These are phyloP conservation scores for Rhizopus microsporus DNA, from an alignment of 371 early-diverging fungal genomes.

Conservation along the genomic window DNA sequence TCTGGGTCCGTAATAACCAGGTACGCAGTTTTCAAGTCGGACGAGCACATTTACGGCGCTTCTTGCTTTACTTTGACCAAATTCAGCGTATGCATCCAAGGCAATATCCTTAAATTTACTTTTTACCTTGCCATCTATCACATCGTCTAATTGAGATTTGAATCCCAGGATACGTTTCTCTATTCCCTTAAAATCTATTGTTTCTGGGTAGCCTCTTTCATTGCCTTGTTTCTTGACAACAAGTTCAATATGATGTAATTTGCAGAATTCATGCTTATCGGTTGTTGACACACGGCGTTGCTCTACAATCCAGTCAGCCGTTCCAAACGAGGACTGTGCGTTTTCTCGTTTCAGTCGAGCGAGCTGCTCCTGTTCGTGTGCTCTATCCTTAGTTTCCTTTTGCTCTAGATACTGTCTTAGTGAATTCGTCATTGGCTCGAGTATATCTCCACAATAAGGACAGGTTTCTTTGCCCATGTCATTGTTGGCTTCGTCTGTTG, in stretches of 20 bases:
- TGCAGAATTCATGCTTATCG: conserved; percentile 48
- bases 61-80: conserved; percentile 51
- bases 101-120: conserved; percentile 44
- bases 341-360: not conserved
- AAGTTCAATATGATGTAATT: conserved; percentile 49
- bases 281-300: conserved; percentile 1
- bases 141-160: conserved; percentile 30
- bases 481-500: not conserved
- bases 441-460: conserved; percentile 10
- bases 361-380: conserved; percentile 9
- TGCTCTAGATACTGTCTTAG: conserved; percentile 16
- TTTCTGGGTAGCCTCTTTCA: conserved; percentile 36
- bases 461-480: conserved; percentile 5
- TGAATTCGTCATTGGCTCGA: conserved; percentile 5
- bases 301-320: not conserved
- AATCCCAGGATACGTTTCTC: conserved; percentile 30
- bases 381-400: conserved; percentile 20
- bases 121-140: conserved; percentile 30
- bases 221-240: conserved; percentile 46
- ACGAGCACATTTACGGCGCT: conserved; percentile 42
- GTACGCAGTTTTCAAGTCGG: conserved; percentile 44
- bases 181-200: conserved; percentile 45
- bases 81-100: conserved; percentile 35
- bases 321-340: conserved; percentile 3
- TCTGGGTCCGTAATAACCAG: conserved; percentile 64